These are phyloP conservation scores for Plasmodium coatneyi DNA, from an alignment of 169 alveolate genomes.

Conservation along the genomic window DNA sequence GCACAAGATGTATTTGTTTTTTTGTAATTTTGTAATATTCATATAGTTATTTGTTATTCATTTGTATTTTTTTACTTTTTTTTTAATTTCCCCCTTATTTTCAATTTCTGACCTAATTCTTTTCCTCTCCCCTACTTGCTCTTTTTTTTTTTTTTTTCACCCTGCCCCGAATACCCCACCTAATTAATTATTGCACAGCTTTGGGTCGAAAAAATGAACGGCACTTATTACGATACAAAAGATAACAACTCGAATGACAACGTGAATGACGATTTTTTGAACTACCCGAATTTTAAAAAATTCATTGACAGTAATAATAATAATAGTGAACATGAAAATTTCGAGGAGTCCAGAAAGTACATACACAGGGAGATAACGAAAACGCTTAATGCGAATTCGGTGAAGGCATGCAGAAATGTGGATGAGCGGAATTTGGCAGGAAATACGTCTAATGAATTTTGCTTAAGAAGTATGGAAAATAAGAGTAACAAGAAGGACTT, in stretches of 20 bases:
- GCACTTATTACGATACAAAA: background rate
- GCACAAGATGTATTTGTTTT: background rate
- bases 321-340: constrained; percentile 35
- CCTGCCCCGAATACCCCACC: background rate
- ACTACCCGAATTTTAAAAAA: constrained; percentile 54
- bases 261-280: constrained; percentile 59
- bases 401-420: constrained; percentile 4
- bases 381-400: constrained; percentile 66
- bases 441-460: background rate
- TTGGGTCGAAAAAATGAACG: constrained; percentile 31
- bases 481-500: constrained; percentile 3
- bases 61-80: background rate
- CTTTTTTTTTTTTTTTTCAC: background rate
- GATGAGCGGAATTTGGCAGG: constrained; percentile 7
- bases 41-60: background rate
- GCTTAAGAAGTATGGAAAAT: constrained; percentile 3
- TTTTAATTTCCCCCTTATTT: background rate
- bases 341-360: constrained; percentile 72
- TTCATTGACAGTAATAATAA: constrained; percentile 40
- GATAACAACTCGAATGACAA: constrained; percentile 26
- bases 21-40: background rate
- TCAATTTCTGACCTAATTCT: no score
- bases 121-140: background rate
- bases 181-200: background rate
- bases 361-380: constrained; percentile 69